Evolutionary conservation across 2,329 filamentous ascomycete species (phyloP).

Genomic region (Aspergillus uvarum): DNA sequence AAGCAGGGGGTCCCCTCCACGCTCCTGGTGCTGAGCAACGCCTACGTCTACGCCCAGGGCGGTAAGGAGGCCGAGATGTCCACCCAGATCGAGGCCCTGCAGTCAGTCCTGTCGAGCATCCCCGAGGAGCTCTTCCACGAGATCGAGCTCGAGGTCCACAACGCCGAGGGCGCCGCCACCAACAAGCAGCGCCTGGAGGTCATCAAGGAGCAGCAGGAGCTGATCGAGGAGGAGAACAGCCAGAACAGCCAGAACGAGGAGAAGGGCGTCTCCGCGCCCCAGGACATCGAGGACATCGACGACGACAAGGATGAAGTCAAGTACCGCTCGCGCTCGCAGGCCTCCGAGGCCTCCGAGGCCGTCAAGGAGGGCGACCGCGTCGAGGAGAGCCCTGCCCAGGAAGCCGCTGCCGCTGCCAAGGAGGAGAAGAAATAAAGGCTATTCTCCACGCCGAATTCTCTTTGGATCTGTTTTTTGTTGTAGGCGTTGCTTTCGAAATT

Average conservation of each 20-base stretch:
- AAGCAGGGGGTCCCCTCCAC: conserved; percentile 96
- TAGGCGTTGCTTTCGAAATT: conserved; percentile 2
- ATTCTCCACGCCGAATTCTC: not conserved
- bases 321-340: conserved; percentile 42
- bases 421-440: conserved; percentile 29
- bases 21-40: conserved; percentile 90
- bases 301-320: conserved; percentile 67
- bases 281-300: conserved; percentile 89
- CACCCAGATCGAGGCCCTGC: conserved; percentile 87
- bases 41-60: conserved; percentile 83
- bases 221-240: conserved; percentile 95
- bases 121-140: conserved; percentile 99
- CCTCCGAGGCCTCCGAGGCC: conserved; percentile 45
- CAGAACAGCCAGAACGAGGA: conserved; percentile 81
- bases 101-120: conserved; percentile 88
- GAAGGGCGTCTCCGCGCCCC: conserved; percentile 70
- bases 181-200: conserved; percentile 99
- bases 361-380: conserved; percentile 40
- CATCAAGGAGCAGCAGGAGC: conserved; percentile 94
- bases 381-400: conserved; percentile 25
- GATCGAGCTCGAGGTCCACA: conserved; percentile 97
- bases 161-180: conserved; percentile 91
- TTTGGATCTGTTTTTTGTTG: not conserved
- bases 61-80: conserved; percentile 80
- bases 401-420: conserved; percentile 6